Conservation (phyloP, 179 eudicot genomes). For the Beta macrorhiza region DNA sequence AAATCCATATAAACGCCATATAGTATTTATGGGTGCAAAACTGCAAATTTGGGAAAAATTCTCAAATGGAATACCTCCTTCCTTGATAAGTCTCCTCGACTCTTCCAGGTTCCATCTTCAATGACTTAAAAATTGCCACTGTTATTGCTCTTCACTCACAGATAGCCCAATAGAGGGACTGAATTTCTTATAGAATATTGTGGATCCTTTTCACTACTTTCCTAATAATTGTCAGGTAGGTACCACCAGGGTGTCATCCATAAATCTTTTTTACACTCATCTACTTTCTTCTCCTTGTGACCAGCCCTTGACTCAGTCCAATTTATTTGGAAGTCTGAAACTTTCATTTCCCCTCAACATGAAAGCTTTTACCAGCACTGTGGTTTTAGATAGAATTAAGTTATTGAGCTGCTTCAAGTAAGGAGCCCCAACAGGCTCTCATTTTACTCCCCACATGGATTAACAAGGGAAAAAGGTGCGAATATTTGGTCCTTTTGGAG, state of each 20-base stretch:
- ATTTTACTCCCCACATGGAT: neutral
- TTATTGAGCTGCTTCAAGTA: neutral
- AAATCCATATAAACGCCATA: too few relatives aligned
- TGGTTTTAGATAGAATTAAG: neutral
- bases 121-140: neutral
- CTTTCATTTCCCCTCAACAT: neutral
- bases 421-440: neutral
- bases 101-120: neutral
- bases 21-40: neutral
- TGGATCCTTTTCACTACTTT: neutral
- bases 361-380: neutral
- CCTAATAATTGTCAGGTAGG: neutral
- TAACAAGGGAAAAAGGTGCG: neutral
- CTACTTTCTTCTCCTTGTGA: neutral
- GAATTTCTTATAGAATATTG: neutral
- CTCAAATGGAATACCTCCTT: neutral
- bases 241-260: constrained; percentile 4
- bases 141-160: neutral
- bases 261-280: too few relatives aligned
- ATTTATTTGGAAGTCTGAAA: neutral
- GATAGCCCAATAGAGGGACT: neutral
- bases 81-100: neutral
- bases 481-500: neutral
- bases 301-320: neutral
- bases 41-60: neutral